Base-by-base conservation (phyloP, 768 basidiomycete species). In the Leccinum imitatum region DNA sequence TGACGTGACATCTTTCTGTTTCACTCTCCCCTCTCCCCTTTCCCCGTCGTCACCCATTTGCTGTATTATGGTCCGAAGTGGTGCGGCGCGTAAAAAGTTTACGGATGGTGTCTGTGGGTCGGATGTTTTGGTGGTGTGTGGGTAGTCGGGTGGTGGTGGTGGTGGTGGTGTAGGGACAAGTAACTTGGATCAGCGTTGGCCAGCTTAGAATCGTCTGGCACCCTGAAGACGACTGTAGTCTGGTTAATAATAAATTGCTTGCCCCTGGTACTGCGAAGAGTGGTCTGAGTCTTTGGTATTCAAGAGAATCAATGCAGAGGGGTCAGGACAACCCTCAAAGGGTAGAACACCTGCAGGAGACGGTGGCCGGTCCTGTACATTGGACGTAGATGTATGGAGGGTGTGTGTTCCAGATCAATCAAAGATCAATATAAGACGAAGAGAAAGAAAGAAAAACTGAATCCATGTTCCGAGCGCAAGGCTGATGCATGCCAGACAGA, bases 51-150 rank as follows among this genome's bases (percentile, higher is more conserved):
- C 41, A 30, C 54, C 19, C 52, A 9, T 60, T 54, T 53, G 56
- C 57, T 63, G 62, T 69, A 52, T 51, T 57, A 59, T 65, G 57
- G 59, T 61, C 66, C 58, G 62, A 63, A 59, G 31, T 56, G 63
- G 60, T 62, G 58, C 60, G 54, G 53, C 51, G 54, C 54, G 55
- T 54, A 59, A 31, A 52, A 63, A 35, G 57, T 61, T 54, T 60
- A 50, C 33, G 63, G 63, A 56, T 67, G 14, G 60, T 60, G 56
- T 50, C 47, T 61, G 64, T 54, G 52, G 50, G 63, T 59, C 17
- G 61, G 58, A 54, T 66, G 66, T 27, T 52, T 56, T 21, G 31
- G 58, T 60, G 67, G 25, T 35, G 51, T 55, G 53, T 56, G 54
- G 15, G 21, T 56, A 33, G 46, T 62, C 44, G 19, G 33, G 35